Base-by-base conservation (phyloP, 805 yeast genomes). In the Candida hungchunana region DNA sequence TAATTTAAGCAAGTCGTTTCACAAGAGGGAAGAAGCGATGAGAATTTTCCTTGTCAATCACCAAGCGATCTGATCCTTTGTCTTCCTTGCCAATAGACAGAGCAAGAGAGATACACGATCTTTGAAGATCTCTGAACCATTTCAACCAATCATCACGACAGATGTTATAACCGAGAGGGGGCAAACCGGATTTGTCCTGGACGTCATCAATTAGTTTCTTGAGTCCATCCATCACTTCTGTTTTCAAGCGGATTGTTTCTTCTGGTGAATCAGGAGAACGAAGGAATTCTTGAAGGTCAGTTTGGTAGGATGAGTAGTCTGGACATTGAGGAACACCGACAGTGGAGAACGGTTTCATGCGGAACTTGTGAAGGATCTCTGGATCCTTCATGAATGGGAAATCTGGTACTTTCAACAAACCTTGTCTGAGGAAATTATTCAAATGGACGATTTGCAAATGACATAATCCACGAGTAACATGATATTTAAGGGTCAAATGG, bases 301-400 rank as follows among this genome's bases (percentile, higher is more conserved):
- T 40, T 19, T 47, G 44, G 34, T 60, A 55, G 3, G 45, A 28
- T 1, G 47, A 17, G 32, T 37, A 48, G 11, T 25, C 16, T 3
- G 90, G 88, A 27, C 75, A 50, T 19, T 67, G 70, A 1, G 96
- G 96, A 9, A 77, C 77, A 1, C 94, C 95, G 15, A 88, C 81
- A 0, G 87, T 73, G 16, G 81, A 73, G 63, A 82, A 85, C 4
- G 93, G 78, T 55, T 86, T 87, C 73, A 86, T 70, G 46, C 95
- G 73, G 30, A 87, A 61, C 8, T 69, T 60, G 52, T 70, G 79
- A 13, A 73, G 53, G 24, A 53, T 31, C 32, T 57, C 52, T 18
- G 55, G 44, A 17, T 55, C 45, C 25, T 57, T 46, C 23, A 56
- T 53, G 31, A 48, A 52, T 18, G 53, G 52, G 28, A 47, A 49